These are phyloP conservation scores for Clonostachys byssicola DNA, from an alignment of 2,329 filamentous ascomycete genomes.

Conservation along the genomic window DNA sequence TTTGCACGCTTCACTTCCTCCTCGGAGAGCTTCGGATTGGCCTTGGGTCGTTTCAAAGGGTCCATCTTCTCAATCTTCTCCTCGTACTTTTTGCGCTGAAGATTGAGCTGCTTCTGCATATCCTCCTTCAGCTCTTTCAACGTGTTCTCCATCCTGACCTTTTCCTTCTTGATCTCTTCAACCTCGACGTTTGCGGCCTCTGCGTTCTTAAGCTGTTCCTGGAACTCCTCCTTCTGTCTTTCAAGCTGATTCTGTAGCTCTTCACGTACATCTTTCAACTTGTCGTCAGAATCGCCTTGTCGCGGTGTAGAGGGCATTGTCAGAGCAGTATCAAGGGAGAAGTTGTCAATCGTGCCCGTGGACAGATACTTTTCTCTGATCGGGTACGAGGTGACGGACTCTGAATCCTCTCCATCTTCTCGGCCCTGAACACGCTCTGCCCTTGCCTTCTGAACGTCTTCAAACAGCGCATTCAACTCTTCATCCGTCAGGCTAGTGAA, in stretches of 20 bases:
- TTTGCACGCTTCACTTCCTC: constrained; percentile 69
- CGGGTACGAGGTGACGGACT: constrained; percentile 84
- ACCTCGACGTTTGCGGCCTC: constrained; percentile 74
- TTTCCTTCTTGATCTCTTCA: constrained; percentile 80
- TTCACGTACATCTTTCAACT: constrained; percentile 69
- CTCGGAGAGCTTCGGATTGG: constrained; percentile 62
- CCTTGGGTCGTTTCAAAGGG: constrained; percentile 55
- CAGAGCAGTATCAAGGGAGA: constrained; percentile 88
- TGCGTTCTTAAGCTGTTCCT: constrained; percentile 70
- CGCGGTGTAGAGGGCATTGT: constrained; percentile 93
- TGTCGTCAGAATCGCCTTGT: constrained; percentile 71
- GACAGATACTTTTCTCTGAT: constrained; percentile 94
- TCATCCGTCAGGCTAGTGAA: constrained; percentile 88
- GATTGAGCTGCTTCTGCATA: constrained; percentile 80
- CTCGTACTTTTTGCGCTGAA: constrained; percentile 82
- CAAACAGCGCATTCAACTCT: constrained; percentile 87
- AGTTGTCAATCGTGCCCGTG: constrained; percentile 90
- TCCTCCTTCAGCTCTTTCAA: constrained; percentile 76
- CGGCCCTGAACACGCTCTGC: constrained; percentile 69
- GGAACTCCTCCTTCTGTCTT: constrained; percentile 78
- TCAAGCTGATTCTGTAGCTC: constrained; percentile 82
- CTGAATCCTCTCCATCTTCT: constrained; percentile 83
- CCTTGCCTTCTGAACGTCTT: constrained; percentile 85
- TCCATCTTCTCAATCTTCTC: constrained; percentile 76
- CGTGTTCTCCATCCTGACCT: constrained; percentile 78